Evolutionary conservation across 129 eudicot genomes (phyloP).

Genomic region (Oenanthe sinensis): DNA sequence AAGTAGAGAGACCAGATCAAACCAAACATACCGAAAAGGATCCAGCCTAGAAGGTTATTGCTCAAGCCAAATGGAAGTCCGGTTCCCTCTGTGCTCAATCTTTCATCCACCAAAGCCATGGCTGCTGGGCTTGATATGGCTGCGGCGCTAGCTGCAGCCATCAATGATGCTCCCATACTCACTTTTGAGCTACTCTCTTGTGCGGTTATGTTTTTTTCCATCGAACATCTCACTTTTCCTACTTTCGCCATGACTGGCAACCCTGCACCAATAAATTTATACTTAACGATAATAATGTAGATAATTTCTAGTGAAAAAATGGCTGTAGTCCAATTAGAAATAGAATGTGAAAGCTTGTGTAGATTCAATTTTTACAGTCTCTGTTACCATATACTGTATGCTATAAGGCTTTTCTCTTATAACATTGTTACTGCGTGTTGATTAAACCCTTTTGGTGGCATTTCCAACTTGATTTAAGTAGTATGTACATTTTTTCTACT

Average conservation of each 20-base stretch:
- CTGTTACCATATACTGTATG: too few relatives aligned
- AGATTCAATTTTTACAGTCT: neutral
- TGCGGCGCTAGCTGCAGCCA: constrained; percentile 56
- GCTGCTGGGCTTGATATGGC: constrained; percentile 67
- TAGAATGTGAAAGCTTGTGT: neutral
- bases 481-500: too few relatives aligned
- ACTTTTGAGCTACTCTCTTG: constrained; percentile 24
- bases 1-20: constrained; percentile 78
- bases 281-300: neutral
- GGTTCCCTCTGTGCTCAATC: constrained; percentile 96
- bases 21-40: constrained; percentile 65
- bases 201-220: constrained; percentile 19
- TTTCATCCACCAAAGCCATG: constrained; percentile 91
- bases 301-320: neutral
- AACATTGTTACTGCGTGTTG: neutral
- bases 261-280: constrained; percentile 20
- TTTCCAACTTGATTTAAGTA: too few relatives aligned
- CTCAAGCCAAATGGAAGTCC: constrained; percentile 96
- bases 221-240: constrained; percentile 52
- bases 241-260: constrained; percentile 44
- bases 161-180: constrained; percentile 51
- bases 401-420: neutral
- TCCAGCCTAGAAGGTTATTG: constrained; percentile 91
- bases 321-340: neutral
- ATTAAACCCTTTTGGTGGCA: neutral